Evolutionary conservation across 306 rosid genomes (phyloP).

Genomic region (Fragaria nilgerrensis): DNA sequence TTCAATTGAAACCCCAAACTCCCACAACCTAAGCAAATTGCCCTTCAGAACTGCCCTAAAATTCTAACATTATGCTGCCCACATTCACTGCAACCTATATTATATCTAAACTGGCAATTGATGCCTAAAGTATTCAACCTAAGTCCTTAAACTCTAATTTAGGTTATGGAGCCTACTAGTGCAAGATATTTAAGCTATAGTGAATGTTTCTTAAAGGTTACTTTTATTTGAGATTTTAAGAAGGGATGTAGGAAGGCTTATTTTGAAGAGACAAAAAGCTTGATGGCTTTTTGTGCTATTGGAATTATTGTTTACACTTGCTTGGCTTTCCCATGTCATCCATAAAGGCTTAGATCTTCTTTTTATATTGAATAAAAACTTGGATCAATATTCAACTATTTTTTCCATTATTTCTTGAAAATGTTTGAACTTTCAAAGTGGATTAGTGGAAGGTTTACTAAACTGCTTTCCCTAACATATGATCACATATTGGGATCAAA

Average conservation of each 20-base stretch:
- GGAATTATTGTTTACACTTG: neutral
- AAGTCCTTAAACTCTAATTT: neutral
- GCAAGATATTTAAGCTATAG: neutral
- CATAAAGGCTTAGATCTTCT: neutral
- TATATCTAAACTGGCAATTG: neutral
- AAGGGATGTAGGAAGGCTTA: neutral
- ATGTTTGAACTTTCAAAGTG: neutral
- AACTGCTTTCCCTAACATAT: neutral
- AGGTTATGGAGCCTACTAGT: neutral
- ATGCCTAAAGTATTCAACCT: conserved; percentile 1
- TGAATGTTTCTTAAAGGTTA: neutral
- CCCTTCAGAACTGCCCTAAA: neutral
- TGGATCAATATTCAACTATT: neutral
- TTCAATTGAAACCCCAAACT: neutral
- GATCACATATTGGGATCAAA: neutral
- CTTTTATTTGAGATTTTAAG: neutral
- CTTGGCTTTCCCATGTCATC: neutral
- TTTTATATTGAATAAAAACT: neutral
- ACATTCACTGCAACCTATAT: neutral
- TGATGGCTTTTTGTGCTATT: neutral
- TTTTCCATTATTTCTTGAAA: neutral
- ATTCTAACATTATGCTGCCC: neutral
- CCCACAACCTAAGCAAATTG: neutral
- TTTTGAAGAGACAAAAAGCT: neutral
- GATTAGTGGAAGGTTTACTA: neutral